These are phyloP conservation scores for Adansonia rubrostipa DNA, from an alignment of 441 rosid genomes.

Conservation along the genomic window DNA sequence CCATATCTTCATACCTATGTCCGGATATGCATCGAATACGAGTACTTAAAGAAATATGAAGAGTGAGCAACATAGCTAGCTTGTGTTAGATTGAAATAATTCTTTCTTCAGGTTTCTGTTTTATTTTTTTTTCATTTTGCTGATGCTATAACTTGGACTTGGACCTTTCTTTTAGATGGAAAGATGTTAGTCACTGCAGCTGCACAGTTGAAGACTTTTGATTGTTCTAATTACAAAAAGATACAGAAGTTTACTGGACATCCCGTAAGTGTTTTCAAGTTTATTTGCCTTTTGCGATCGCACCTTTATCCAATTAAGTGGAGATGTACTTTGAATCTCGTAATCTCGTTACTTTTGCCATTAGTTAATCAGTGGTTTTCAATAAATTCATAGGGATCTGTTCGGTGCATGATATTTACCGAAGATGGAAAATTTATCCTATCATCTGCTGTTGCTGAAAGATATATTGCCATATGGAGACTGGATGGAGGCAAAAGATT, in stretches of 20 bases:
- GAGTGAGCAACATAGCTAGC: background rate
- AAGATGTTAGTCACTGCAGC: constrained; percentile 79
- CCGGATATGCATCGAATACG: too few species aligned
- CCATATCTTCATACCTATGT: too few species aligned
- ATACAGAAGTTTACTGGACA: constrained; percentile 92
- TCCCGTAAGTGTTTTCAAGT: constrained; percentile 71
- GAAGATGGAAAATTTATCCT: constrained; percentile 79
- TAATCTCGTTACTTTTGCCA: constrained; percentile 5
- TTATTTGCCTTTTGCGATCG: constrained; percentile 5
- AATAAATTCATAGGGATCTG: constrained; percentile 66
- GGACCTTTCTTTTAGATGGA: constrained; percentile 60
- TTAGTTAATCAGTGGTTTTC: constrained; percentile 23
- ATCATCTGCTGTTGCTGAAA: constrained; percentile 83
- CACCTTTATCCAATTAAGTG: constrained; percentile 10
- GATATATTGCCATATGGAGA: constrained; percentile 83
- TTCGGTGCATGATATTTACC: constrained; percentile 73
- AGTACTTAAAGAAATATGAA: too few species aligned
- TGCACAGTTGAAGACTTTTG: constrained; percentile 73
- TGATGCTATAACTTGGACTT: constrained; percentile 31
- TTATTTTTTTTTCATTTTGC: constrained; percentile 14
- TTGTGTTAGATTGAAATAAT: background rate
- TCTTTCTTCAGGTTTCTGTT: background rate
- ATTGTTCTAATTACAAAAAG: constrained; percentile 75
- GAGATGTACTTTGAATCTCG: constrained; percentile 7
- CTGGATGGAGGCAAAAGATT: constrained; percentile 71